A percentile compares a stretch with the other conserved stretches of the same genome.
Conservation (phyloP, 139 green algal genomes). For the Raphidocelis subcapitata region DNA sequence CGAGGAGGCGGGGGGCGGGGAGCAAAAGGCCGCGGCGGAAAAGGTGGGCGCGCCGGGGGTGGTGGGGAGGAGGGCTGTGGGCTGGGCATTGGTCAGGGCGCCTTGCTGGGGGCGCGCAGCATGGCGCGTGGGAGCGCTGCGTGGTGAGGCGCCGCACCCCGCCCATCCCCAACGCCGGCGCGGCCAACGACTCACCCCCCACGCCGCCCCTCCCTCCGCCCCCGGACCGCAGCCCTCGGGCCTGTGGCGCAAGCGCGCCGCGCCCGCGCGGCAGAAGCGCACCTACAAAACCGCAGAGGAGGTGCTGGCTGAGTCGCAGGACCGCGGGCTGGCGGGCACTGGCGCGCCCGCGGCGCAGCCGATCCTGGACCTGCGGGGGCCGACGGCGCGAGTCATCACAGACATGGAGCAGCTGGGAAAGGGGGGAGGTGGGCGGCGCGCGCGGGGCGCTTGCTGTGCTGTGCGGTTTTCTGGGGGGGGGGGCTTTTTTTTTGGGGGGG, state of each 20-base stretch:
- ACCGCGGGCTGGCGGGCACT: constrained; percentile 3
- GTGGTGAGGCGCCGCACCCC: no score
- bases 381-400: constrained; percentile 82
- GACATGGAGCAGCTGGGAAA: constrained; percentile 86
- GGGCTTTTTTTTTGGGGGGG: no score
- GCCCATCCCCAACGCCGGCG: not conserved
- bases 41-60: not conserved
- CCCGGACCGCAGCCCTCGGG: constrained; percentile 28
- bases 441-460: not conserved
- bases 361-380: constrained; percentile 95
- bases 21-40: constrained; percentile 18
- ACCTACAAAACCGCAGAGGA: constrained; percentile 82
- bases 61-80: no score
- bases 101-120: not conserved
- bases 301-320: constrained; percentile 61
- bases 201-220: not conserved
- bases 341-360: constrained; percentile 24
- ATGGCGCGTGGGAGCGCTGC: not conserved
- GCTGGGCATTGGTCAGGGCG: no score
- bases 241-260: constrained; percentile 69
- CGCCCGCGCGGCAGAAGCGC: constrained; percentile 46
- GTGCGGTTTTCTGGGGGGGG: no score
- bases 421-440: constrained; percentile 13
- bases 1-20: constrained; percentile 11
- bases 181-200: not conserved